A percentile compares a stretch with the other conserved stretches of the same genome.
These are phyloP conservation scores for Colletotrichum navitas DNA, from an alignment of 2,329 filamentous ascomycete species.

Conservation along the genomic window DNA sequence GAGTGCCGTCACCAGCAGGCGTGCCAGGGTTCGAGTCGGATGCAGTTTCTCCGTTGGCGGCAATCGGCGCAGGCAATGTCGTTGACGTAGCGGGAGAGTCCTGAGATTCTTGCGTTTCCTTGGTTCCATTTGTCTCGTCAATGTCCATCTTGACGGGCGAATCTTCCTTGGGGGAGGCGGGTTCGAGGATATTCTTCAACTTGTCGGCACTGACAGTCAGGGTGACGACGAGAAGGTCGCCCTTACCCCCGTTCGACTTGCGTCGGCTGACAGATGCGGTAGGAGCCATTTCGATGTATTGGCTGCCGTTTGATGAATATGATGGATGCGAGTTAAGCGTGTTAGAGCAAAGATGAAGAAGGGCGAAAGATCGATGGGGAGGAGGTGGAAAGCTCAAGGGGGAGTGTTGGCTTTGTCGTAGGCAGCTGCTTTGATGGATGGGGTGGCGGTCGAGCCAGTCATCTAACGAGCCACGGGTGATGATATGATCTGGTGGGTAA, in stretches of 20 bases:
- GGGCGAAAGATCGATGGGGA: constrained; percentile 23
- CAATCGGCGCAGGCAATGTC: constrained; percentile 54
- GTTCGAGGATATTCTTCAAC: constrained; percentile 64
- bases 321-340: constrained; percentile 14
- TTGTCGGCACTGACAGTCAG: constrained; percentile 64
- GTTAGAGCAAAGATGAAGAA: constrained; percentile 14
- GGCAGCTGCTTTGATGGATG: constrained; percentile 39
- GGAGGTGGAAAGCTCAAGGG: constrained; percentile 25
- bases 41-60: constrained; percentile 67
- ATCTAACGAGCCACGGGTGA: constrained; percentile 34
- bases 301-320: constrained; percentile 12
- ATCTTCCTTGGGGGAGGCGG: constrained; percentile 58
- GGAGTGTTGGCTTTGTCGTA: constrained; percentile 38
- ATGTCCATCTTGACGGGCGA: constrained; percentile 55
- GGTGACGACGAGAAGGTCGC: constrained; percentile 60
- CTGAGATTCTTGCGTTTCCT: constrained; percentile 54
- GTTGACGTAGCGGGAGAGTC: constrained; percentile 61
- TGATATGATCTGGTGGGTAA: constrained; percentile 31
- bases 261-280: constrained; percentile 40
- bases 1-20: constrained; percentile 67
- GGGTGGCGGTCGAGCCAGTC: constrained; percentile 41
- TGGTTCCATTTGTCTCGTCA: constrained; percentile 46
- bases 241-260: constrained; percentile 44
- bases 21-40: constrained; percentile 72
- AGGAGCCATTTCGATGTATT: constrained; percentile 39